Percentiles rank a stretch among this genome's conserved stretches.
phyloP scores from a whole-genome alignment of 352 stramenopile species.

The Phytophthora fragariae region DNA sequence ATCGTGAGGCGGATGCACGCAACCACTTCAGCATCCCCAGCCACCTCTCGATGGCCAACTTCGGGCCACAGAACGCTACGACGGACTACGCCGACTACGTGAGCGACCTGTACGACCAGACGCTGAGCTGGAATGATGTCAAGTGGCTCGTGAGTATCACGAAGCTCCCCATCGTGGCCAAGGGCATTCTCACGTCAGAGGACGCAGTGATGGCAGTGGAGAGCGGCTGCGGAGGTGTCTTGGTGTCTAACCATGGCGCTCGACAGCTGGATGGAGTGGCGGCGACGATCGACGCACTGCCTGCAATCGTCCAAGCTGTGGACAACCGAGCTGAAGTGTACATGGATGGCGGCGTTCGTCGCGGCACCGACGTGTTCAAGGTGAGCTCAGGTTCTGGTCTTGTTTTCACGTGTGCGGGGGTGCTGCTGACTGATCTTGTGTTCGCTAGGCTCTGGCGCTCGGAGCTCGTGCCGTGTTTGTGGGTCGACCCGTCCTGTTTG shows the following conservation, averaged over 20 bases:
- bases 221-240: slow-evolving; percentile 91
- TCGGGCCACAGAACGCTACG: slow-evolving; percentile 29
- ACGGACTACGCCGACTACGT: slow-evolving; percentile 45
- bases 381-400: slow-evolving; percentile 35
- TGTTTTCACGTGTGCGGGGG: neutral
- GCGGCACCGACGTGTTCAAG: slow-evolving; percentile 96
- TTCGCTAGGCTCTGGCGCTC: slow-evolving; percentile 66
- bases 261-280: slow-evolving; percentile 91
- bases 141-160: slow-evolving; percentile 92
- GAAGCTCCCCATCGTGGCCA: slow-evolving; percentile 91
- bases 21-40: slow-evolving; percentile 90
- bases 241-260: slow-evolving; percentile 95
- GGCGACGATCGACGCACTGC: slow-evolving; percentile 91
- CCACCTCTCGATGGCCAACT: slow-evolving; percentile 59
- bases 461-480: slow-evolving; percentile 94
- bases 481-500: slow-evolving; percentile 95
- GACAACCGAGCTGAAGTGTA: slow-evolving; percentile 89
- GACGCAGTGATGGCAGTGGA: slow-evolving; percentile 92
- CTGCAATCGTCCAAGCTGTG: slow-evolving; percentile 90
- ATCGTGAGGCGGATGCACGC: slow-evolving; percentile 94
- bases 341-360: slow-evolving; percentile 94
- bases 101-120: slow-evolving; percentile 93
- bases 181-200: slow-evolving; percentile 94
- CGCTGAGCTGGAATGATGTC: slow-evolving; percentile 94
- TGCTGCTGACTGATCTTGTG: neutral